Evolutionary conservation across 176 grass and related monocot species (phyloP), one percentile per base, ranked within the genome.

Genomic region (Avena sativa): DNA sequence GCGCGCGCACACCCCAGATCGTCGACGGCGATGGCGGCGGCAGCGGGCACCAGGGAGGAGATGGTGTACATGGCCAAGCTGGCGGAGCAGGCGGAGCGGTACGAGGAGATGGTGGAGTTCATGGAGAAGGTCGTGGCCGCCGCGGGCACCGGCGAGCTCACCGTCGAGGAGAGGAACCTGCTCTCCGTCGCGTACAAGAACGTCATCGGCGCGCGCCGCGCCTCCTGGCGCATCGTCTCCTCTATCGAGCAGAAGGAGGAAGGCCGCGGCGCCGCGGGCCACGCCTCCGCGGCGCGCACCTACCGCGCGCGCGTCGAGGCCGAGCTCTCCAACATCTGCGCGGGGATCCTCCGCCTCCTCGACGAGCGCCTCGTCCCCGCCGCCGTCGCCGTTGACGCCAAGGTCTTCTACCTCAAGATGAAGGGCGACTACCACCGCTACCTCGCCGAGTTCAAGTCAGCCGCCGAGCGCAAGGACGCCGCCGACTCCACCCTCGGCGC

Each of bases 221-320:
- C 96, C 5, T 95, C 93, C 23, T 98, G 96, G 96, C 93, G 96
- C 82, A 98, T 98, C 73, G 92, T 98, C 47, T 98, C 96, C 82
- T 98, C 96, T 30, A 98, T 98, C 81, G 96, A 98, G 82, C 96
- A 98, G 92, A 98, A 96, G 87, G 96, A 98, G 92, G 97, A 98
- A 7, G 53, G 87, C 4, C 90, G 97, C 49, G 97, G 90, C 40
- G 93, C 91, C 14, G 78, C 74, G 5, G 97, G 80, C 0, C 97
- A 98, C 65, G 94, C 90, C 11, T 38, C 85, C 1, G 90, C 94
- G 16, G 93, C 93, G 65, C 92, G 46, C 10, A 73, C 55, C 3
- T 98, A 96, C 87, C 94, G 97, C 50, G 79, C 76, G 0, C 94
- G 94, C 63, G 93, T 96, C 83, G 97, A 98, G 97, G 79, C 83